These are phyloP conservation scores for Syzygium oleosum DNA, from an alignment of 345 rosid genomes.

Conservation along the genomic window DNA sequence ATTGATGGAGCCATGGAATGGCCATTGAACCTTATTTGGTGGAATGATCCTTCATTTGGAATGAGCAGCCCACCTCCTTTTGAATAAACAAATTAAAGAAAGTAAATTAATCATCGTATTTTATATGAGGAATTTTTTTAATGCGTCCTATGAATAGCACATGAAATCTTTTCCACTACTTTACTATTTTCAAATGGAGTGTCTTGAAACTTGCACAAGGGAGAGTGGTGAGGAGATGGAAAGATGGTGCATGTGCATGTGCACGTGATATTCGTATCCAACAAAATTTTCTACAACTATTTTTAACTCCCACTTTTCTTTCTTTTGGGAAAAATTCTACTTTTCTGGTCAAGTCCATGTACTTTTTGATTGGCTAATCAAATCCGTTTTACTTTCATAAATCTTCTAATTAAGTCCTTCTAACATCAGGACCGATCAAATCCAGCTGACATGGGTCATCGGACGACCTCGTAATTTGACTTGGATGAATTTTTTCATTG, in stretches of 20 bases:
- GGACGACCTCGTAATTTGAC: neutral
- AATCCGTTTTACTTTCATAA: neutral
- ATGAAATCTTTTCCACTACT: neutral
- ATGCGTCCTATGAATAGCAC: neutral
- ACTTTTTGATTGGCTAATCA: neutral
- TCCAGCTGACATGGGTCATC: neutral
- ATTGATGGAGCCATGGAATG: neutral
- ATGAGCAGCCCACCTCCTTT: neutral
- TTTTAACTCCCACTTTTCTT: neutral
- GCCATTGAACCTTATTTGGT: neutral
- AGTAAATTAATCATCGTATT: neutral
- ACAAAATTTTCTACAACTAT: fast-evolving
- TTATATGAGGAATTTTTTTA: neutral
- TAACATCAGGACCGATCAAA: neutral
- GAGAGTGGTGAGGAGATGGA: neutral
- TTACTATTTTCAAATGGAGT: neutral
- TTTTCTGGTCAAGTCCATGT: neutral
- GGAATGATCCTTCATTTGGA: neutral
- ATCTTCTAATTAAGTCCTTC: neutral
- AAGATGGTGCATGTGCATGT: neutral
- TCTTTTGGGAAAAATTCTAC: neutral
- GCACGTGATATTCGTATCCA: neutral
- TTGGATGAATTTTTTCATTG: neutral
- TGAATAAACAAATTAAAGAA: neutral
- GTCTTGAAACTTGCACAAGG: neutral